Evolutionary conservation across 768 basidiomycete genomes (phyloP).

Genomic region (Dioszegia hungarica): DNA sequence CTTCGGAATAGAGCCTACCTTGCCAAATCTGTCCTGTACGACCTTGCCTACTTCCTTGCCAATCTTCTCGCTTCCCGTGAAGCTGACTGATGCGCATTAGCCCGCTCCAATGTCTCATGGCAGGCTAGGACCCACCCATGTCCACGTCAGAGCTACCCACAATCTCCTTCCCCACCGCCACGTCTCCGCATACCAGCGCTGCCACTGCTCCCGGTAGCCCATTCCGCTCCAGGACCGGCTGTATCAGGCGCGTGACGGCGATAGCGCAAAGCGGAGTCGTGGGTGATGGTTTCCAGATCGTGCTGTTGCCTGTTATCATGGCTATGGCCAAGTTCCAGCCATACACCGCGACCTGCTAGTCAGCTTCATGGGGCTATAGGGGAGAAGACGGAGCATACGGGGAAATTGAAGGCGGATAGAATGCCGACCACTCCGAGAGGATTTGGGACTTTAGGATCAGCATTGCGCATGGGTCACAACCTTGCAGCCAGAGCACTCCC

Average conservation of each 20-base stretch:
- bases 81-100: slow-evolving; percentile 65
- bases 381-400: slow-evolving; percentile 46
- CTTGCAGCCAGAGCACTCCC: too few relatives aligned
- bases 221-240: slow-evolving; percentile 73
- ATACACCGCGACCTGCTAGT: slow-evolving; percentile 33
- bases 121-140: slow-evolving; percentile 58
- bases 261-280: slow-evolving; percentile 82
- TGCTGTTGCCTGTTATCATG: slow-evolving; percentile 64
- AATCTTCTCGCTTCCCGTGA: slow-evolving; percentile 87
- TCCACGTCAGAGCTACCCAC: slow-evolving; percentile 71
- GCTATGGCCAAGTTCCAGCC: slow-evolving; percentile 84
- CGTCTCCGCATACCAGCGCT: slow-evolving; percentile 74
- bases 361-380: background rate
- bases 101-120: background rate
- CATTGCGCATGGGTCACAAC: too few relatives aligned
- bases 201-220: slow-evolving; percentile 79
- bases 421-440: slow-evolving; percentile 72
- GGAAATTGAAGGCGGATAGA: slow-evolving; percentile 93
- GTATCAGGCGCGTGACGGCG: slow-evolving; percentile 79
- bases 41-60: slow-evolving; percentile 81
- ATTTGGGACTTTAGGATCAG: slow-evolving; percentile 67
- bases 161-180: slow-evolving; percentile 71
- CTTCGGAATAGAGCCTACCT: slow-evolving; percentile 55
- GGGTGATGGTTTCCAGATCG: slow-evolving; percentile 91
- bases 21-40: slow-evolving; percentile 83